Conservation (phyloP, 2,329 filamentous ascomycete genomes). For the Epicoccum sorghinum region DNA sequence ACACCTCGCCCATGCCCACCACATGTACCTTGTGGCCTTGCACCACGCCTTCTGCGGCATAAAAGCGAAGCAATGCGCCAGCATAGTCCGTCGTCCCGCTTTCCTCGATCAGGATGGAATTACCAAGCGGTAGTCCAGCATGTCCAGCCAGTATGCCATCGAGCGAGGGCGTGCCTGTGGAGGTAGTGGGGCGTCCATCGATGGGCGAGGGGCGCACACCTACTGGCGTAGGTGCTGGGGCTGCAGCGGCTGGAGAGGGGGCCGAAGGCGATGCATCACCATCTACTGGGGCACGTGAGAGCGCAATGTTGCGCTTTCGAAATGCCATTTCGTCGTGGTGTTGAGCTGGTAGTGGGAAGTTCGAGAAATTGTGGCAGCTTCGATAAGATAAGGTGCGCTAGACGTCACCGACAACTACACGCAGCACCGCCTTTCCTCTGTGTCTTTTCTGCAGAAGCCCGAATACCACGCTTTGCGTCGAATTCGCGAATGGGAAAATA, state of each 20-base stretch:
- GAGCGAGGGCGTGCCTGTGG: conserved; percentile 85
- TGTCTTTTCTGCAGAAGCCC: no score
- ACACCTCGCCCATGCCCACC: conserved; percentile 77
- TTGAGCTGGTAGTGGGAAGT: conserved; percentile 1
- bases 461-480: no score
- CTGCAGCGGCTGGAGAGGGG: conserved; percentile 18
- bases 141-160: conserved; percentile 87
- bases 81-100: conserved; percentile 94
- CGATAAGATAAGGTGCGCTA: conserved; percentile 11
- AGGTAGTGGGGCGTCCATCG: conserved; percentile 86
- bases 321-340: conserved; percentile 62
- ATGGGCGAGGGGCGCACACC: conserved; percentile 84
- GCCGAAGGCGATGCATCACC: conserved; percentile 21
- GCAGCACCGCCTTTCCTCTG: no score
- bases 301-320: conserved; percentile 68
- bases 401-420: neutral
- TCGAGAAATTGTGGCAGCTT: conserved; percentile 8
- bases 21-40: conserved; percentile 91
- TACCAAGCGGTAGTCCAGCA: conserved; percentile 81
- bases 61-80: conserved; percentile 82
- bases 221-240: conserved; percentile 22
- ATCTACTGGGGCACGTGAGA: conserved; percentile 50
- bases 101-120: conserved; percentile 81
- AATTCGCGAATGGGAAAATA: no score
- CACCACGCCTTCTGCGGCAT: conserved; percentile 88